phyloP scores from a whole-genome alignment of 192 early-diverging fungal genomes.

The Entomortierella lignicola region DNA sequence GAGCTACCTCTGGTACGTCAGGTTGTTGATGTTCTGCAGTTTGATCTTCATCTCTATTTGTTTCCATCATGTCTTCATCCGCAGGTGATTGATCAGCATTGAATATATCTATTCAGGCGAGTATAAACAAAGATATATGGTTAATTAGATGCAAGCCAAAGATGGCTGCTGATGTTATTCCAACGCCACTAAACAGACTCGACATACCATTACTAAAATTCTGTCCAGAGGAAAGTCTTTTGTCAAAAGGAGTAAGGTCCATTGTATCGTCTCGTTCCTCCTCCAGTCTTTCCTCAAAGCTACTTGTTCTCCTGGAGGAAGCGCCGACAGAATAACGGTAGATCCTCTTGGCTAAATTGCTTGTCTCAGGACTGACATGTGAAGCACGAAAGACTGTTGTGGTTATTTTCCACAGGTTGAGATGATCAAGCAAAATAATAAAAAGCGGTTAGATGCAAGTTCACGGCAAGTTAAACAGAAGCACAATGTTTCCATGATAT shows the following conservation, averaged over 20 bases:
- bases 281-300: neutral
- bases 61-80: neutral
- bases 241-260: neutral
- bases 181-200: neutral
- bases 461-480: neutral
- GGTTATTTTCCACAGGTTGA: too few relatives aligned
- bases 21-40: neutral
- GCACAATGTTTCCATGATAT: neutral
- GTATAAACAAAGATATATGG: too few relatives aligned
- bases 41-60: neutral
- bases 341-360: constrained; percentile 38
- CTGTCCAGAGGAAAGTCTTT: constrained; percentile 5
- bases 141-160: too few relatives aligned
- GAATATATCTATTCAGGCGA: constrained; percentile 1
- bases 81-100: neutral
- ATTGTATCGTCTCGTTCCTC: constrained; percentile 12
- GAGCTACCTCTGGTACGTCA: neutral
- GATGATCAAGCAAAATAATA: too few relatives aligned
- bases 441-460: neutral
- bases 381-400: constrained; percentile 29
- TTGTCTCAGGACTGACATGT: constrained; percentile 45
- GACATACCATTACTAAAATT: constrained; percentile 8
- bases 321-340: constrained; percentile 29
- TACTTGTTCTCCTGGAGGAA: constrained; percentile 5
- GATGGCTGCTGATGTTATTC: neutral